A percentile compares a stretch with the other conserved stretches of the same genome.
Evolutionary conservation across 2,329 filamentous ascomycete genomes (phyloP).

Genomic region (Venturia nashicola): DNA sequence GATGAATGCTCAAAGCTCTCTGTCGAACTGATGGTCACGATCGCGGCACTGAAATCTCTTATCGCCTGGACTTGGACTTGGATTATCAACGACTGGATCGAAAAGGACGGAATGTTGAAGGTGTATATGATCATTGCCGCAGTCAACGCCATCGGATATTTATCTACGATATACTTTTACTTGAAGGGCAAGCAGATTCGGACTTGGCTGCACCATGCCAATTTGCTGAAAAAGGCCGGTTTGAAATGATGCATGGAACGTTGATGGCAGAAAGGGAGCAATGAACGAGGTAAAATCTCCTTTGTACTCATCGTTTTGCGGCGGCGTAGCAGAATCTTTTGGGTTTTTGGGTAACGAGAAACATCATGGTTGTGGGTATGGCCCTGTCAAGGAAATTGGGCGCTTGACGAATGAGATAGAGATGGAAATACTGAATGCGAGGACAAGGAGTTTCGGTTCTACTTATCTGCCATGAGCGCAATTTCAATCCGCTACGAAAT

Average conservation of each 20-base stretch:
- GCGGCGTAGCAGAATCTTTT: no score
- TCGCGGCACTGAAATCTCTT: conserved; percentile 16
- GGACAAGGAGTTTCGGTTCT: no score
- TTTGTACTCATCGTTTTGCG: background rate
- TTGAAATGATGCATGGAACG: background rate
- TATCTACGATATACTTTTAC: conserved; percentile 11
- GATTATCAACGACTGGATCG: conserved; percentile 15
- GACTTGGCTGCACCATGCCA: conserved; percentile 12
- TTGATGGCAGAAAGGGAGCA: no score
- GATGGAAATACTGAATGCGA: no score
- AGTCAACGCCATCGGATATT: conserved; percentile 13
- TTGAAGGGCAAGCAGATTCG: conserved; percentile 14
- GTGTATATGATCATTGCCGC: conserved; percentile 13
- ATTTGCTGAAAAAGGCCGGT: conserved; percentile 11
- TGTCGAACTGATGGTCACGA: conserved; percentile 20
- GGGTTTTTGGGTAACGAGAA: background rate
- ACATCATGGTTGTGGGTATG: no score
- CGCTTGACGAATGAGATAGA: no score
- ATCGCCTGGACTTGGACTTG: conserved; percentile 20
- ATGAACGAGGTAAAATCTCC: background rate
- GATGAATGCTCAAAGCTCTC: conserved; percentile 12
- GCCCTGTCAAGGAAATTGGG: no score
- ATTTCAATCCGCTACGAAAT: no score
- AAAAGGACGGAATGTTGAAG: conserved; percentile 11
- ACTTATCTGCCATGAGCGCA: no score